Evolutionary conservation across 257 asterid species (phyloP).

Genomic region (Linaria vulgaris): DNA sequence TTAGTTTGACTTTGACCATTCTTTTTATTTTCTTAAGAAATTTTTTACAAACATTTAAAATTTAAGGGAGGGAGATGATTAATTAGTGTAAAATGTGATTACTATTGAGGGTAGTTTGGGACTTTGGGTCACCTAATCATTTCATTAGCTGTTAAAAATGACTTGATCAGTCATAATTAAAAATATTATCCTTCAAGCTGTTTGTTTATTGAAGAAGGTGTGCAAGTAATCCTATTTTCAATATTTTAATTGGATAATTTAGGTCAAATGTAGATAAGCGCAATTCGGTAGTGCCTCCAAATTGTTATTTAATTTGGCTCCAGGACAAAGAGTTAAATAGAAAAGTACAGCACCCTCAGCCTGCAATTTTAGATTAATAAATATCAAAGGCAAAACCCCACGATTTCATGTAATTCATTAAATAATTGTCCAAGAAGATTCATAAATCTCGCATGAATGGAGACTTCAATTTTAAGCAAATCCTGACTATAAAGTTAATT

Average conservation of each 20-base stretch:
- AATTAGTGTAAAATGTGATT: background rate
- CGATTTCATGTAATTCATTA: background rate
- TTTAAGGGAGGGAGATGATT: too few species aligned
- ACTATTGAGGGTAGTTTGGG: conserved; percentile 10
- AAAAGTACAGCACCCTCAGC: conserved; percentile 11
- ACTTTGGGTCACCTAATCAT: conserved; percentile 21
- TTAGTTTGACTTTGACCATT: too few species aligned
- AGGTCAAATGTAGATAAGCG: conserved; percentile 41
- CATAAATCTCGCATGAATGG: background rate
- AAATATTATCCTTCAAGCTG: conserved; percentile 30
- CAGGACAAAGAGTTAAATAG: conserved; percentile 9
- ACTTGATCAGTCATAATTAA: conserved; percentile 25
- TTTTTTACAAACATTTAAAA: too few species aligned
- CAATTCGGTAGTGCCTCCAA: conserved; percentile 30
- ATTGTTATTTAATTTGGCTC: conserved; percentile 30
- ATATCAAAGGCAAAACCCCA: background rate
- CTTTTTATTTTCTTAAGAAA: too few species aligned
- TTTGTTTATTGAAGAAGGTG: conserved; percentile 29
- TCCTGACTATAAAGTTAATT: background rate
- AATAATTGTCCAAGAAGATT: background rate
- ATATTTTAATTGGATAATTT: conserved; percentile 35
- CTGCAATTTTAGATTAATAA: conserved; percentile 17
- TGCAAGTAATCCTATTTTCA: conserved; percentile 26
- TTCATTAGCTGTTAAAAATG: conserved; percentile 8
- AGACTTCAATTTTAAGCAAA: background rate